A percentile compares a stretch with the other conserved stretches of the same genome.
Conservation (phyloP, 495 filamentous ascomycete genomes). For the Evernia prunastri region DNA sequence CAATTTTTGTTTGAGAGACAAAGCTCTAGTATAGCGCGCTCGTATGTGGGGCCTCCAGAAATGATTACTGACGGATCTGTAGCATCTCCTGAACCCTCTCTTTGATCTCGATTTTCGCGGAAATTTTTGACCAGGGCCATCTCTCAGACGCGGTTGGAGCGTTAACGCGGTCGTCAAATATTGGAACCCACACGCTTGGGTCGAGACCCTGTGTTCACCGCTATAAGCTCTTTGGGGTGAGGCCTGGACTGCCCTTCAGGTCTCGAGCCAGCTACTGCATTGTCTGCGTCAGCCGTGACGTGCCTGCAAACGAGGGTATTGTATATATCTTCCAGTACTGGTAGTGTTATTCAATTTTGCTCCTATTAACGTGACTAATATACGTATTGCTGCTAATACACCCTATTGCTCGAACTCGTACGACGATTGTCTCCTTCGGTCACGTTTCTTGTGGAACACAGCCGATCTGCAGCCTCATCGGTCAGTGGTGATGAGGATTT, state of each 20-base stretch:
- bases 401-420: background rate
- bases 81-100: background rate
- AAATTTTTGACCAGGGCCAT: background rate
- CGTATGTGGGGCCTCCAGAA: background rate
- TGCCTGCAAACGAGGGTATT: background rate
- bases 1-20: background rate
- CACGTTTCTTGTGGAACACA: background rate
- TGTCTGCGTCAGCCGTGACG: background rate
- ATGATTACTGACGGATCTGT: background rate
- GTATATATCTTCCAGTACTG: background rate
- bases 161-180: background rate
- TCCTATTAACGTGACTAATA: background rate
- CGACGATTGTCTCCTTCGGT: background rate
- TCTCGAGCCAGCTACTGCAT: background rate
- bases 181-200: background rate
- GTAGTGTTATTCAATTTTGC: background rate
- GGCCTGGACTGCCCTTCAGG: background rate
- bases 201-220: background rate
- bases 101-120: background rate
- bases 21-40: background rate
- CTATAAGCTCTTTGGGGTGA: background rate
- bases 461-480: background rate
- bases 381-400: background rate
- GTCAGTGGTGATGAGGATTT: too few relatives aligned
- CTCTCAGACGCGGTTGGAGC: background rate